phyloP scores from a whole-genome alignment of 495 filamentous ascomycete genomes.

The Penicillium verhagenii region DNA sequence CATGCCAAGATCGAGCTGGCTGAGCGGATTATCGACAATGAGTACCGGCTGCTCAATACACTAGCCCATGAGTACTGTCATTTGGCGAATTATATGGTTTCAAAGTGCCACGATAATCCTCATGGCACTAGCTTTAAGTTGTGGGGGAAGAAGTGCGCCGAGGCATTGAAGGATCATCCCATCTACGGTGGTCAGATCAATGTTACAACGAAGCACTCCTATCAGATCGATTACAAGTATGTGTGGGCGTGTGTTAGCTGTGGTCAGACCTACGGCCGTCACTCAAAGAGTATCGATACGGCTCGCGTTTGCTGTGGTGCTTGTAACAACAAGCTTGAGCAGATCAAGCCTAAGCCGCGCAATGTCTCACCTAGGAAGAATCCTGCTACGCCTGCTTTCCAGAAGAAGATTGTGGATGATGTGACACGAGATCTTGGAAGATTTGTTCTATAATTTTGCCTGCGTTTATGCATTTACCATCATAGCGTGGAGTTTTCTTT shows the following conservation, averaged over 20 bases:
- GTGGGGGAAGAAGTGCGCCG: slow-evolving; percentile 55
- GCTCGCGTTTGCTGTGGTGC: slow-evolving; percentile 62
- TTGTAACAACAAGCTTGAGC: slow-evolving; percentile 66
- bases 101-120: slow-evolving; percentile 61
- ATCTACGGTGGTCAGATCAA: slow-evolving; percentile 55
- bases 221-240: slow-evolving; percentile 88
- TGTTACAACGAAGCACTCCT: slow-evolving; percentile 84
- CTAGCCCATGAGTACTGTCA: slow-evolving; percentile 96
- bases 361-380: slow-evolving; percentile 54
- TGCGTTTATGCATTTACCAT: background rate
- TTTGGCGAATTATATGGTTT: slow-evolving; percentile 82
- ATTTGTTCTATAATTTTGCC: slow-evolving; percentile 9
- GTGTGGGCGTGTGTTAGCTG: slow-evolving; percentile 79
- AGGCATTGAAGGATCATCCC: slow-evolving; percentile 41
- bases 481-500: background rate
- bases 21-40: slow-evolving; percentile 76
- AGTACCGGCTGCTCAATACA: slow-evolving; percentile 77
- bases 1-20: slow-evolving; percentile 83
- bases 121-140: slow-evolving; percentile 83
- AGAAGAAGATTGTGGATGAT: slow-evolving; percentile 8
- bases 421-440: slow-evolving; percentile 13
- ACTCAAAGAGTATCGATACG: slow-evolving; percentile 79
- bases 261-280: slow-evolving; percentile 65
- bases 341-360: slow-evolving; percentile 76
- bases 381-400: slow-evolving; percentile 1